Conservation (phyloP, 2,329 filamentous ascomycete species). For the Talaromyces amestolkiae region DNA sequence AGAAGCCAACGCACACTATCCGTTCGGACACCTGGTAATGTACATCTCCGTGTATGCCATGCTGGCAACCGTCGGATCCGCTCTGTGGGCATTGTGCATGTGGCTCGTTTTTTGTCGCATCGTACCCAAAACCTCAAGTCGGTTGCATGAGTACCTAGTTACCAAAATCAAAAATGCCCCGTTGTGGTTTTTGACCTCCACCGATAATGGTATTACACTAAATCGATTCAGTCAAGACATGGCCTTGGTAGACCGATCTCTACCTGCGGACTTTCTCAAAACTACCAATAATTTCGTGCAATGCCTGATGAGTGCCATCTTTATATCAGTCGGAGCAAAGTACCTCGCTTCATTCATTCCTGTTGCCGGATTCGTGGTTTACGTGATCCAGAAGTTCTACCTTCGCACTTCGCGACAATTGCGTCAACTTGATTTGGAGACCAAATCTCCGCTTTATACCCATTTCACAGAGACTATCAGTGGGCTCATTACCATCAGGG, state of each 20-base stretch:
- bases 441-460: constrained; percentile 58
- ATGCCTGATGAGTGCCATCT: constrained; percentile 2
- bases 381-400: constrained; percentile 56
- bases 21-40: background rate
- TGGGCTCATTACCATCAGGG: constrained; percentile 55
- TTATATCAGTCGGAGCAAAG: constrained; percentile 23
- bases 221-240: constrained; percentile 47
- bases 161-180: constrained; percentile 48
- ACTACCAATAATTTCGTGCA: background rate
- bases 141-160: constrained; percentile 46
- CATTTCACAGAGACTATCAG: constrained; percentile 57
- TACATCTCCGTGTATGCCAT: constrained; percentile 11
- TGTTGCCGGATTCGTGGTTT: constrained; percentile 47
- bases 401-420: constrained; percentile 60
- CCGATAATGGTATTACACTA: constrained; percentile 39
- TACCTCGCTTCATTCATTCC: constrained; percentile 55
- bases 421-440: constrained; percentile 60
- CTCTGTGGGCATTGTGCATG: constrained; percentile 14
- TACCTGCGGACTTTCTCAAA: constrained; percentile 21
- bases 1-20: constrained; percentile 7
- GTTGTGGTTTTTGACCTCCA: constrained; percentile 43
- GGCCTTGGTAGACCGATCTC: constrained; percentile 43
- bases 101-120: constrained; percentile 15
- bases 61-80: background rate
- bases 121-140: constrained; percentile 9